These are phyloP conservation scores for Penicillium diatomitis DNA, from an alignment of 495 filamentous ascomycete species.

Conservation along the genomic window DNA sequence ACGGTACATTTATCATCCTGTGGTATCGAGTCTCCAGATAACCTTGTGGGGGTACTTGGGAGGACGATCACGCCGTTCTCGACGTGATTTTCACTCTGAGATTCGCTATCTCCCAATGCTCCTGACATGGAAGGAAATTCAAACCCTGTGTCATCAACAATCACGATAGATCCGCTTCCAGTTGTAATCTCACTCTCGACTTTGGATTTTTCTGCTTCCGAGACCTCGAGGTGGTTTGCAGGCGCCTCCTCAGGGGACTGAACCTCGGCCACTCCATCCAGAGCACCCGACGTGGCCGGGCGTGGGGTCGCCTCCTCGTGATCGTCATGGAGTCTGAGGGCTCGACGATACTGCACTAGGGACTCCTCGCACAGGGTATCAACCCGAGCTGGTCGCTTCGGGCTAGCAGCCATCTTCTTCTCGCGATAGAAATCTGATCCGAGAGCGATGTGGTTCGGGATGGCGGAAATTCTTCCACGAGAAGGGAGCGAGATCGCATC, in stretches of 20 bases:
- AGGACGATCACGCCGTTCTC: no score
- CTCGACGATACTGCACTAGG: slow-evolving; percentile 49
- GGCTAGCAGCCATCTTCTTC: slow-evolving; percentile 26
- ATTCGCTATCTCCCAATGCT: slow-evolving; percentile 11
- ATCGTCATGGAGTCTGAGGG: slow-evolving; percentile 9
- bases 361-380: slow-evolving; percentile 75
- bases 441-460: slow-evolving; percentile 40
- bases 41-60: no score
- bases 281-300: neutral
- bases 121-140: slow-evolving; percentile 31
- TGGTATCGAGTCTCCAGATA: slow-evolving; percentile 11
- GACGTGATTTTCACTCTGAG: no score
- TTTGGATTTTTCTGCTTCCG: slow-evolving; percentile 14
- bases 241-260: no score
- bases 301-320: slow-evolving; percentile 3
- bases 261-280: neutral
- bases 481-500: slow-evolving; percentile 13
- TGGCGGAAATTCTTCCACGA: slow-evolving; percentile 33
- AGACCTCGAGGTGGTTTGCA: neutral
- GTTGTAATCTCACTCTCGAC: slow-evolving; percentile 55
- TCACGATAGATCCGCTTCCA: slow-evolving; percentile 80
- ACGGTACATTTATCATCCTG: slow-evolving; percentile 23
- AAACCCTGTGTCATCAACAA: slow-evolving; percentile 56
- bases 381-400: slow-evolving; percentile 42
- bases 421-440: slow-evolving; percentile 39